Percentiles rank a stretch among this genome's conserved stretches.
Conservation (phyloP, 306 rosid species). For the Cajanus cajan region DNA sequence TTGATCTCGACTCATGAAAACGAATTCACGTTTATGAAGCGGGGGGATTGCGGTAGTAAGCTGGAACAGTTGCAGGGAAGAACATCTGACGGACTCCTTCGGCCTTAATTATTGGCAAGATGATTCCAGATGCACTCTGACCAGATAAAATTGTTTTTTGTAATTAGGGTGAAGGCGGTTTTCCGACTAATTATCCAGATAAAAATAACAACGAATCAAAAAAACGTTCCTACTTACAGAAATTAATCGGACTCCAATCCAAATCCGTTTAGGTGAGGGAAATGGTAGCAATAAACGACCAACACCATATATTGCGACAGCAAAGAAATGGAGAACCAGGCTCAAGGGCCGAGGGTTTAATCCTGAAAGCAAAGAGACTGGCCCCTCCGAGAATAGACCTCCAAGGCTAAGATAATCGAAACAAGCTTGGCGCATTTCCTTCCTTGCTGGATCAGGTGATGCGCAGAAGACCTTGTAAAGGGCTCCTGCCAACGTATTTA, state of each 20-base stretch:
- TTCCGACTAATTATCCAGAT: neutral
- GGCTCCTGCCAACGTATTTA: slow-evolving; percentile 94
- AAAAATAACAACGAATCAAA: neutral
- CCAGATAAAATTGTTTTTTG: slow-evolving; percentile 5
- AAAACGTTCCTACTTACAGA: slow-evolving; percentile 44
- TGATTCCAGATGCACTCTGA: slow-evolving; percentile 89
- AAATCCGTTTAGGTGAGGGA: slow-evolving; percentile 82
- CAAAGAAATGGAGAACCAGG: slow-evolving; percentile 92
- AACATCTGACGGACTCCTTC: slow-evolving; percentile 97
- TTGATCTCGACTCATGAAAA: neutral
- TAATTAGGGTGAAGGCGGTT: slow-evolving; percentile 3
- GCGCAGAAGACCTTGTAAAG: slow-evolving; percentile 92
- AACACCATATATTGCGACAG: slow-evolving; percentile 87
- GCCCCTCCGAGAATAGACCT: slow-evolving; percentile 80
- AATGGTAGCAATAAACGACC: slow-evolving; percentile 82
- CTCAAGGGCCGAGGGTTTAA: slow-evolving; percentile 87
- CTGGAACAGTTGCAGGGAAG: slow-evolving; percentile 78
- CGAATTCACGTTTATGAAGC: slow-evolving; percentile 5
- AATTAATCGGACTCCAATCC: slow-evolving; percentile 77
- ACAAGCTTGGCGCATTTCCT: slow-evolving; percentile 97
- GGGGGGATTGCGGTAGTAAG: slow-evolving; percentile 80
- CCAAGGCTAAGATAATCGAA: slow-evolving; percentile 93
- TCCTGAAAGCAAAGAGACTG: slow-evolving; percentile 85
- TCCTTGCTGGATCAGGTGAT: slow-evolving; percentile 89
- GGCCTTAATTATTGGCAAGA: slow-evolving; percentile 85